These are phyloP conservation scores for Lenzites betulinus DNA, from an alignment of 768 basidiomycete genomes.

Conservation along the genomic window DNA sequence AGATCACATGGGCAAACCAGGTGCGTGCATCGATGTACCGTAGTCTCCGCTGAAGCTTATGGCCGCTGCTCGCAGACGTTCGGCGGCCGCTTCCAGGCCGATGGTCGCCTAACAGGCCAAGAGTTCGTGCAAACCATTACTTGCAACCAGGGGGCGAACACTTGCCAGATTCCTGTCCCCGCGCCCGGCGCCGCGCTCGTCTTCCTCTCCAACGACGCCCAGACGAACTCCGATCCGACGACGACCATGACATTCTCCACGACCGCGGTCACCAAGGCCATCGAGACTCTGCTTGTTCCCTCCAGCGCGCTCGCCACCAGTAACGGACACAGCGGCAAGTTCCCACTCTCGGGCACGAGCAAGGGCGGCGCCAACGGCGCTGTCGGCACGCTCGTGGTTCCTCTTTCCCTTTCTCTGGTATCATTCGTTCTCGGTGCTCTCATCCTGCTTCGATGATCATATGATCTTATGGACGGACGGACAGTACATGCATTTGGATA, in stretches of 20 bases:
- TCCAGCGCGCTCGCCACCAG: conserved; percentile 57
- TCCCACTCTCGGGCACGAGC: conserved; percentile 23
- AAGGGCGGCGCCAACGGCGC: conserved; percentile 24
- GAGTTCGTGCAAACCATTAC: conserved; percentile 56
- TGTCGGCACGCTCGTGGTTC: background rate
- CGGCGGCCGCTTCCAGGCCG: conserved; percentile 60
- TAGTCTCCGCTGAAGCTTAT: background rate
- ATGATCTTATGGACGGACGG: background rate
- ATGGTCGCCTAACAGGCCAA: conserved; percentile 64
- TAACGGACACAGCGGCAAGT: conserved; percentile 52
- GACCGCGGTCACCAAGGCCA: conserved; percentile 55
- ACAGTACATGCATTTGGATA: background rate
- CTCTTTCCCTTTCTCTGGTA: background rate
- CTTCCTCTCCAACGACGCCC: conserved; percentile 54
- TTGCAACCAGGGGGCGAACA: conserved; percentile 55
- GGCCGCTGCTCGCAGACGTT: conserved; percentile 47
- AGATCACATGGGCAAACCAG: conserved; percentile 81
- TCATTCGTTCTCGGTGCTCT: background rate
- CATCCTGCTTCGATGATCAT: background rate
- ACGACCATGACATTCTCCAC: conserved; percentile 54
- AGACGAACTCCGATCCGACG: conserved; percentile 36
- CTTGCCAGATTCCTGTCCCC: conserved; percentile 61
- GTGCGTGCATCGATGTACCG: conserved; percentile 35
- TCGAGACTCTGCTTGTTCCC: conserved; percentile 59
- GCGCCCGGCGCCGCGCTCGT: conserved; percentile 79